Conservation (phyloP, 2,329 filamentous ascomycete genomes). For the Trichoderma guizhouense region DNA sequence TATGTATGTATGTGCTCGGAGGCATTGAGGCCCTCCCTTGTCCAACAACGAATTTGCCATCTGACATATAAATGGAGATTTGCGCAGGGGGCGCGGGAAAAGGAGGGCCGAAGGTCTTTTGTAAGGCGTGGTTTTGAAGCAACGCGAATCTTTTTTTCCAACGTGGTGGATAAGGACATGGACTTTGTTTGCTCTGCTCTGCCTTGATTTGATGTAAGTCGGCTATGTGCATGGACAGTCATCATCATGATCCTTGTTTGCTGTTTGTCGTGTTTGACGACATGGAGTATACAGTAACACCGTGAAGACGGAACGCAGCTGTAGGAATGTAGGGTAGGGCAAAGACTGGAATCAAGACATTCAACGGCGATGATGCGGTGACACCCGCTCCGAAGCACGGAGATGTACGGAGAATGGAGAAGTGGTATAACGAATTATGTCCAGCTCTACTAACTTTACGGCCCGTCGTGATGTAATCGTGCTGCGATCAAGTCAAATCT, state of each 20-base stretch:
- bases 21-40: background rate
- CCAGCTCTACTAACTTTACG: background rate
- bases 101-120: background rate
- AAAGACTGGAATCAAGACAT: background rate
- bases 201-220: background rate
- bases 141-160: background rate
- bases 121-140: background rate
- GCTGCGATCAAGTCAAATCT: background rate
- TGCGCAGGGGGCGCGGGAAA: background rate
- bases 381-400: background rate
- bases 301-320: background rate
- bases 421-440: background rate
- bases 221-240: background rate
- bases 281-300: background rate
- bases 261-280: background rate
- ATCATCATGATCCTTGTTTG: background rate
- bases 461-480: background rate
- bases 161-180: background rate
- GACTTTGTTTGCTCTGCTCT: background rate
- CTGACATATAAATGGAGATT: background rate
- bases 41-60: background rate
- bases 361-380: background rate
- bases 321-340: background rate
- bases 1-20: background rate
- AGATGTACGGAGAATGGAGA: background rate